Conservation (phyloP, 2,329 filamentous ascomycete genomes). For the Delphinella strobiligena region DNA sequence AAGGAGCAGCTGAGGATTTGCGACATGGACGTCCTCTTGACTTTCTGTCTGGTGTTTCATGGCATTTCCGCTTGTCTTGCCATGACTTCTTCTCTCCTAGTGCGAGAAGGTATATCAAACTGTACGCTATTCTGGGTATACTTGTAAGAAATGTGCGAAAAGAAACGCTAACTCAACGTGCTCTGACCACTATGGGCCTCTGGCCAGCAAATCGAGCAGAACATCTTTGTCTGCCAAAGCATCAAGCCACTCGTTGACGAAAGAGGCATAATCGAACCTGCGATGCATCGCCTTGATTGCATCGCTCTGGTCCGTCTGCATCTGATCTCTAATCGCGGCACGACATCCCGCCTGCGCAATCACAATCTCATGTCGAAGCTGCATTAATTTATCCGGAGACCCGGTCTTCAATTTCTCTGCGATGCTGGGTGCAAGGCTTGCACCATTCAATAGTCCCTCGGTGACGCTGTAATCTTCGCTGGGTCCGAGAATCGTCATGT, state of each 20-base stretch:
- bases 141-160: too few species aligned
- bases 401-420: constrained; percentile 15
- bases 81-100: too few species aligned
- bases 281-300: constrained; percentile 42
- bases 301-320: constrained; percentile 34
- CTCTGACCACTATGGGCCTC: too few species aligned
- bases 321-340: constrained; percentile 38
- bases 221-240: too few species aligned
- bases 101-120: too few species aligned
- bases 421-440: constrained; percentile 16
- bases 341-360: constrained; percentile 32
- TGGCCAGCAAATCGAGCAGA: too few species aligned
- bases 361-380: constrained; percentile 28
- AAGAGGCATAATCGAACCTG: constrained; percentile 56
- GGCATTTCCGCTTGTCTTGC: too few species aligned
- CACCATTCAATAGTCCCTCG: constrained; percentile 22
- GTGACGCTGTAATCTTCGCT: constrained; percentile 15
- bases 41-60: too few species aligned
- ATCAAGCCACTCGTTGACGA: constrained; percentile 54
- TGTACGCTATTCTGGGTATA: too few species aligned
- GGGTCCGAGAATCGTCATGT: constrained; percentile 12
- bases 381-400: constrained; percentile 22
- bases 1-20: too few species aligned
- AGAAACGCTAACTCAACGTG: too few species aligned
- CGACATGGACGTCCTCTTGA: too few species aligned